A percentile compares a stretch with the other conserved stretches of the same genome.
Conservation (phyloP, 495 filamentous ascomycete species). For the Aspergillus cristatus region DNA sequence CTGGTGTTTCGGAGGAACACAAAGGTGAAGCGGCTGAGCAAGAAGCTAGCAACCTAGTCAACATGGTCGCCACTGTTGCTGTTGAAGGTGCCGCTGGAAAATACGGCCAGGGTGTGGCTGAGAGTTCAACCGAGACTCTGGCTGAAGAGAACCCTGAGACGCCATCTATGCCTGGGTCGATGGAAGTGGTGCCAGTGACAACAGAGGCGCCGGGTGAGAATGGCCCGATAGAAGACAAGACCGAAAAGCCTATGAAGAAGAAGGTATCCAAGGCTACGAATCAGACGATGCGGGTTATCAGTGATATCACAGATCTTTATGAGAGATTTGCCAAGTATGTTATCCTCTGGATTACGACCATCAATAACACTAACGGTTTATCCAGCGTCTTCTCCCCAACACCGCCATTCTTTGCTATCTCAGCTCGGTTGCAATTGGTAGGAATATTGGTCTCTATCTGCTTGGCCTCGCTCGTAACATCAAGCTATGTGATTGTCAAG, state of each 20-base stretch:
- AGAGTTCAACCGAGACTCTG: no score
- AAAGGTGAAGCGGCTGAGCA: constrained; percentile 80
- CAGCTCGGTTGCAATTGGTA: constrained; percentile 54
- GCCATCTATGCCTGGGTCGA: constrained; percentile 53
- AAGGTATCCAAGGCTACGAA: constrained; percentile 69
- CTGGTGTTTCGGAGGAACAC: constrained; percentile 73
- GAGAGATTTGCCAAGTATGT: constrained; percentile 72
- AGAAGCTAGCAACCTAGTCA: constrained; percentile 74
- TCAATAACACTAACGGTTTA: not conserved
- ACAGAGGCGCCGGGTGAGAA: constrained; percentile 50
- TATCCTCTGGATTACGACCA: constrained; percentile 1
- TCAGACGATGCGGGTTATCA: constrained; percentile 68
- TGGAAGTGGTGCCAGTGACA: constrained; percentile 41
- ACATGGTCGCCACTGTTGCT: constrained; percentile 62
- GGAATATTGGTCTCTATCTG: constrained; percentile 49
- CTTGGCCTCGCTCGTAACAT: constrained; percentile 48
- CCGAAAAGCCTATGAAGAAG: constrained; percentile 72
- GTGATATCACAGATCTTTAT: constrained; percentile 68
- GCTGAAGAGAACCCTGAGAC: constrained; percentile 33
- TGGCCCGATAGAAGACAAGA: constrained; percentile 54
- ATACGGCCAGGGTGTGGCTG: constrained; percentile 45
- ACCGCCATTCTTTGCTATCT: constrained; percentile 58
- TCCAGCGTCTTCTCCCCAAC: constrained; percentile 65
- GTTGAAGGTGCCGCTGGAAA: constrained; percentile 69
- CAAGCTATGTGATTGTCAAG: constrained; percentile 65